Evolutionary conservation across 768 basidiomycete species (phyloP), one percentile per base, ranked within the genome.

Genomic region (Kwoniella europaea): DNA sequence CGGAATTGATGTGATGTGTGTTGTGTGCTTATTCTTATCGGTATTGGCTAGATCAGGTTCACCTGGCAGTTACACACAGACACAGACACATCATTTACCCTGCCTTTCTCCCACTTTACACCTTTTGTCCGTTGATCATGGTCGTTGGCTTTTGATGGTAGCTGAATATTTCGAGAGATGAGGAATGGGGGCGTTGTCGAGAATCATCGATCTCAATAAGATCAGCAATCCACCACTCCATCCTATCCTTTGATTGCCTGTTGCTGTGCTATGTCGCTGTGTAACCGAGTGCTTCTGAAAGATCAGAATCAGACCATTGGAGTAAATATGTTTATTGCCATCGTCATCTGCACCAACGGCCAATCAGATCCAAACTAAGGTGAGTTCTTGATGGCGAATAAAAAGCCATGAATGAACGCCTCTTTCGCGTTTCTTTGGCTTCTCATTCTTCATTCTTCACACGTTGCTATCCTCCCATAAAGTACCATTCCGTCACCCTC

Each of bases 1-100:
- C 46, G 46, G 46, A 16, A 24, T 58, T 58, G 35, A 58, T 58
- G 57, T 35, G 57, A 6, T 16, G 27, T 27, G 10, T 13, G n/a
- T n/a, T 29, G 20, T 58, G 57, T 13, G 12, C 5, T n/a, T 58
- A 13, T 16, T 24, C 7, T 20, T 10, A 35, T 58, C 57, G 57
- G 57, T 27, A 24, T 27, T 58, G 57, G 57, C 57, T 58, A 58
- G 57, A 13, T 58, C 57, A 58, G 57, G 57, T 58, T 35, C 16
- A 16, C 1, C 15, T n/a, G n/a, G n/a, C n/a, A n/a, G n/a, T n/a
- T 6, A 15, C 46, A 50, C 18, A 50, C 46, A 50, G 15, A 2
- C 46, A 50, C 18, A 50, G 15, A 50, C 46, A 15, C 46, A 15
- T 0, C 46, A 50, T 50, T 2, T 15, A 50, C 46, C 46, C 46